Base-by-base conservation (phyloP, 495 filamentous ascomycete genomes). In the Penicillium robsamsonii region DNA sequence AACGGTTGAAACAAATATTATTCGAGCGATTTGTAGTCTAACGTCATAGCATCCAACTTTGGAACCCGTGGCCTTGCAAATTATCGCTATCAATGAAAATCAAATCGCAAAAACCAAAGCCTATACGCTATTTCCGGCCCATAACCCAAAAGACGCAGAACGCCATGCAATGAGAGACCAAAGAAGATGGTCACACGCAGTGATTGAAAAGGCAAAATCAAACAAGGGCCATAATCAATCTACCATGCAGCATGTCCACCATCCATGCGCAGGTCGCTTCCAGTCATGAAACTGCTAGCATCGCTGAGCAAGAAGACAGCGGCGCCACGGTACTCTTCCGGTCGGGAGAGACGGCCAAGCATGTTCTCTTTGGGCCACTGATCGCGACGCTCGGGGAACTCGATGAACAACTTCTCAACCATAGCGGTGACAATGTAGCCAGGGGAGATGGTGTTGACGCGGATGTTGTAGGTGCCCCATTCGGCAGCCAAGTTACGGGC, bases 401-500 rank as follows among this genome's bases (percentile, higher is more conserved):
- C 67, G 41, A 86, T 74, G 61, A 96, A 93, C 30, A 96, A 78
- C 44, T 84, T 81, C 66, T 88, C 84, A 11, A 93, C 90, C 91
- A 96, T 95, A 31, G 83, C 81, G n/a, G 92, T 96, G 50, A 94
- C 84, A 60, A 97, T 96, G 68, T 97, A 97, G 31, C 93, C 93
- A 0, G 93, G 93, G 13, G 90, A 96, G 63, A 97, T 86, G 40
- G 92, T 95, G 76, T 97, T 97, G 57, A 96, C 92, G 4, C 93
- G 88, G 70, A 97, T 97, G 50, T 87, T 87, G 70, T 93, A 81
- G 58, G 73, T 69, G 25, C 93, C 93, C 93, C 93, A 93, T 70
- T 95, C 90, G 29, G 83, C 70, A 6, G 92, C 93, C n/a, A 97
- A 81, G 70, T 91, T 93, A 63, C 88, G 86, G 8, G 77, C 85